Evolutionary conservation across 1,139 yeast genomes (phyloP), one percentile per base, ranked within the genome.

Genomic region (Lipomyces yarrowii): DNA sequence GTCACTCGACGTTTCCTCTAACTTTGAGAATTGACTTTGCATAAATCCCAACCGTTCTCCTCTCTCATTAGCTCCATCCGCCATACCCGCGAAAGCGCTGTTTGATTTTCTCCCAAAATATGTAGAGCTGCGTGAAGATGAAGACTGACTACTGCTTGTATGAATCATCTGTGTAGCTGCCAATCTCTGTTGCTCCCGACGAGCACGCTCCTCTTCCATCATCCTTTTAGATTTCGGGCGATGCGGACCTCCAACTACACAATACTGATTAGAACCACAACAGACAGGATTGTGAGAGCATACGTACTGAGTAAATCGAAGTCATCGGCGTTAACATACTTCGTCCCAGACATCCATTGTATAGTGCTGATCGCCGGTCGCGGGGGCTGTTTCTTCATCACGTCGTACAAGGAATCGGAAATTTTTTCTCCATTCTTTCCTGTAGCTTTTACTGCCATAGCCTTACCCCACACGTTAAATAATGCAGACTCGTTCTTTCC

Each of bases 281-380:
- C 23, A 6, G 2, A 10, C 5, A n/a, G 21, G 3, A n/a, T 7
- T 42, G 6, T 21, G 8, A 11, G 18, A 1, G 48, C 33, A 32
- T 35, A 26, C 65, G 13, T 60, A 60, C 63, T 75, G 35, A 76
- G 64, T n/a, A 70, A 62, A 67, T 81, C 82, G n/a, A 81, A 73
- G 59, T 91, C 97, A 1, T 83, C 82, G 46, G 84, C 77, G 2
- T 86, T 80, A 18, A 89, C 83, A 68, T 83, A 82, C 55, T 84
- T 86, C 1, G 88, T 83, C 5, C 97, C 97, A 71, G 88, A 87
- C 11, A 96, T 91, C 96, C 98, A 90, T 77, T 89, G 96, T 63
- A 91, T 81, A 0, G 96, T 86, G 61, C 92, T 86, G 5, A 91
- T 87, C 3, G 86, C 82, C 0, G 99, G 99, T 59, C 98, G 83